A percentile compares a stretch with the other conserved stretches of the same genome.
Conservation (phyloP, 768 basidiomycete genomes). For the Hydnomerulius pinastri region DNA sequence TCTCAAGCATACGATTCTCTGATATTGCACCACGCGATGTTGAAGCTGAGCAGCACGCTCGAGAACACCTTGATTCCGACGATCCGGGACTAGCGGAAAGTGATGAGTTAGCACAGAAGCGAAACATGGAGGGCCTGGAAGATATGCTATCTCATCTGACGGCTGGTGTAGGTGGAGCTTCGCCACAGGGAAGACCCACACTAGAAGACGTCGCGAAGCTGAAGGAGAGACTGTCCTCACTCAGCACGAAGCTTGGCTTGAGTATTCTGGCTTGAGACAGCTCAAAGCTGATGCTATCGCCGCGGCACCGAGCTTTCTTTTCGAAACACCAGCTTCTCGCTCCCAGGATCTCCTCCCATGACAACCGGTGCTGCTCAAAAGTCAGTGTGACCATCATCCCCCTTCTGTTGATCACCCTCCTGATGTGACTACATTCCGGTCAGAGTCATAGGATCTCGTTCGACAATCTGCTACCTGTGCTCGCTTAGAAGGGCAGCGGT, state of each 20-base stretch:
- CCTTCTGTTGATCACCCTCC: no score
- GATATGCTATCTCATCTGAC: conserved; percentile 53
- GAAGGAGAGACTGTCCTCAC: conserved; percentile 35
- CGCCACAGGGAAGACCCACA: conserved; percentile 30
- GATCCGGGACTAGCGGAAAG: conserved; percentile 34
- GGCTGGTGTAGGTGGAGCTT: conserved; percentile 23
- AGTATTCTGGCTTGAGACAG: conserved; percentile 11
- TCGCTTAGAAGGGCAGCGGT: no score
- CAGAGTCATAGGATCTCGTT: no score
- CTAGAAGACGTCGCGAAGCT: conserved; percentile 43
- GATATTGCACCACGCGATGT: conserved; percentile 76
- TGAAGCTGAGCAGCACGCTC: conserved; percentile 78
- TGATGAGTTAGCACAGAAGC: conserved; percentile 48
- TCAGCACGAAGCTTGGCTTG: conserved; percentile 37
- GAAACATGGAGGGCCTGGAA: conserved; percentile 55
- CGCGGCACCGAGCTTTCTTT: no score
- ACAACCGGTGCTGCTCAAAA: conserved; percentile 18
- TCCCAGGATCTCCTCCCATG: no score
- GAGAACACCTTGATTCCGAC: conserved; percentile 53
- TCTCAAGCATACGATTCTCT: conserved; percentile 62
- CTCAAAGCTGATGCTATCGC: no score
- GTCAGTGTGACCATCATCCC: background rate
- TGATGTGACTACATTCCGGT: no score
- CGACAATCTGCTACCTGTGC: no score
- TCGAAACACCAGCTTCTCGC: no score